Evolutionary conservation across 768 basidiomycete species (phyloP).

Genomic region (Flagelloscypha sp.): DNA sequence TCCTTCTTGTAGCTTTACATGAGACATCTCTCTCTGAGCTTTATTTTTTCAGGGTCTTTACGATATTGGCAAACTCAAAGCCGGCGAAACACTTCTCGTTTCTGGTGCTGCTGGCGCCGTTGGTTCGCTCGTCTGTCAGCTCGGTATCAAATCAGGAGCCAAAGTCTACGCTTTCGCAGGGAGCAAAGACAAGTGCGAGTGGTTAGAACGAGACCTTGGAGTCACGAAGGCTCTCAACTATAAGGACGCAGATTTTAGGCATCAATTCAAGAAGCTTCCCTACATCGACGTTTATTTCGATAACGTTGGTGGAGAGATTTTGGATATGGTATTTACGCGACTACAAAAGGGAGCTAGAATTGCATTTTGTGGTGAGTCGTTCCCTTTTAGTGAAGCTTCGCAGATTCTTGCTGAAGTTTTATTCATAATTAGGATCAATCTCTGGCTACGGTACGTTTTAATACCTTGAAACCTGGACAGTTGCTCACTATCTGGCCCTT

Average conservation of each 20-base stretch:
- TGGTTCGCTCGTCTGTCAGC: constrained; percentile 75
- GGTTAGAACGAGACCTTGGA: constrained; percentile 79
- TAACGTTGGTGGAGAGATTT: constrained; percentile 65
- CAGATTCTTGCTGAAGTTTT: neutral
- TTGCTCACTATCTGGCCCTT: neutral
- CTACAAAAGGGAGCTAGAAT: constrained; percentile 75
- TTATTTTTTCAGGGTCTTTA: constrained; percentile 54
- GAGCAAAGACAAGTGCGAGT: constrained; percentile 71
- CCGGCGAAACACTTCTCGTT: constrained; percentile 78
- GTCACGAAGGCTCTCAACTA: constrained; percentile 83
- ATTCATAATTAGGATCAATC: constrained; percentile 54
- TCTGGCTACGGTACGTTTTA: constrained; percentile 63
- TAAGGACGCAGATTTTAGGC: constrained; percentile 63
- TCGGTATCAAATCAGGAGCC: constrained; percentile 72
- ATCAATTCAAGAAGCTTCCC: constrained; percentile 69
- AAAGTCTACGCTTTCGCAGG: constrained; percentile 88
- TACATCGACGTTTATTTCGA: constrained; percentile 84
- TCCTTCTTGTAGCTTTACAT: neutral
- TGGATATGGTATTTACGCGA: constrained; percentile 68
- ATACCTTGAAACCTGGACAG: neutral
- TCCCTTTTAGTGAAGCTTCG: neutral
- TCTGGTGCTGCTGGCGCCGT: constrained; percentile 91
- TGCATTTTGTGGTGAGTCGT: constrained; percentile 63
- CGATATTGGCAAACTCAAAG: constrained; percentile 71
- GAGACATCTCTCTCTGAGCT: constrained; percentile 1